Evolutionary conservation across 2,329 filamentous ascomycete genomes (phyloP).

Genomic region (Aspergillus ochraceoroseus): DNA sequence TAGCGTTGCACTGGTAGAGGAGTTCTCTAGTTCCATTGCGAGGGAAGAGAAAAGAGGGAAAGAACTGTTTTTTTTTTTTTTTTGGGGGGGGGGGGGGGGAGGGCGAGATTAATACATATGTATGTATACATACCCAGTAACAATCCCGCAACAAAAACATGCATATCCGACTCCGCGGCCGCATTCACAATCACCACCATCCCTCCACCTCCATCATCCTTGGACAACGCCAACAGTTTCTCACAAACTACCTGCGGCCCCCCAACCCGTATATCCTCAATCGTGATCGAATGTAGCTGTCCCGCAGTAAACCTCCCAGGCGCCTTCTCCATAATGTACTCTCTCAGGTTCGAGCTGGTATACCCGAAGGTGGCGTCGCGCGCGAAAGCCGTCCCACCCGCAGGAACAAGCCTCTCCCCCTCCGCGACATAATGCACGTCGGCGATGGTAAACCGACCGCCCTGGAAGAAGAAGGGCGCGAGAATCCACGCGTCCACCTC

Average conservation of each 20-base stretch:
- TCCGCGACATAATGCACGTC: constrained; percentile 58
- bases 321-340: constrained; percentile 54
- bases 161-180: constrained; percentile 52
- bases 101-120: background rate
- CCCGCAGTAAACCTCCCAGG: constrained; percentile 40
- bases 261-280: constrained; percentile 48
- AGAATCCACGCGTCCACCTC: constrained; percentile 52
- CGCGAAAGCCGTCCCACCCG: constrained; percentile 53
- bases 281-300: constrained; percentile 43
- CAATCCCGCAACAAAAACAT: constrained; percentile 51
- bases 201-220: constrained; percentile 42
- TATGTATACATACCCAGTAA: constrained; percentile 31
- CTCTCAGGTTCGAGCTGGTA: constrained; percentile 49
- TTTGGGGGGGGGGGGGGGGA: background rate
- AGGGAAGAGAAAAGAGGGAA: too few species aligned
- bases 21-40: too few species aligned
- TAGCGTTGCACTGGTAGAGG: too few species aligned
- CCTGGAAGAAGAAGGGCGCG: constrained; percentile 57
- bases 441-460: constrained; percentile 54
- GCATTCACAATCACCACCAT: constrained; percentile 53
- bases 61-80: too few species aligned
- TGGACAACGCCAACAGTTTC: constrained; percentile 38
- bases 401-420: constrained; percentile 47
- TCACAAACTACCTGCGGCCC: constrained; percentile 43
- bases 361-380: constrained; percentile 57